Evolutionary conservation across 2,329 filamentous ascomycete genomes (phyloP).

Genomic region (Colletotrichum ledebouriae): DNA sequence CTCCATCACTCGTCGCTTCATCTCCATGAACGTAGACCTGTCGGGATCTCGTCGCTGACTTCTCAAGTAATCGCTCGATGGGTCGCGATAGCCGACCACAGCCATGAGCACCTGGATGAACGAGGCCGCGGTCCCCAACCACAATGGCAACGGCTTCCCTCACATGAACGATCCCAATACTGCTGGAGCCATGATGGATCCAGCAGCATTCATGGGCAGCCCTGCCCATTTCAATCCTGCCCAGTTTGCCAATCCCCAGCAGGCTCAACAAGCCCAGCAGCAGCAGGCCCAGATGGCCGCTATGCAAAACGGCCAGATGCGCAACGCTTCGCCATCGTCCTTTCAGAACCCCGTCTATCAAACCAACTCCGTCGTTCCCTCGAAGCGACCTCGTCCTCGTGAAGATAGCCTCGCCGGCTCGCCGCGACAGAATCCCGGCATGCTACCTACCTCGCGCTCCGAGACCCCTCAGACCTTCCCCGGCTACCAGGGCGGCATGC

Average conservation of each 20-base stretch:
- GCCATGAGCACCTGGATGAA: constrained; percentile 82
- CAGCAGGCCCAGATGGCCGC: constrained; percentile 59
- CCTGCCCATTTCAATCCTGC: constrained; percentile 70
- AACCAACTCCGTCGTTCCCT: constrained; percentile 87
- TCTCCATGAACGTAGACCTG: constrained; percentile 58
- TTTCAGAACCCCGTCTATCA: constrained; percentile 85
- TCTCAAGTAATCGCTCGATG: constrained; percentile 60
- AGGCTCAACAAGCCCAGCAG: constrained; percentile 44
- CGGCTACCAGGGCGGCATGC: constrained; percentile 76
- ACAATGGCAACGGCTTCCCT: constrained; percentile 78
- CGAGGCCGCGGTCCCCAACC: constrained; percentile 75
- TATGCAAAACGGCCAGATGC: constrained; percentile 87
- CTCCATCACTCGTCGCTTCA: constrained; percentile 46
- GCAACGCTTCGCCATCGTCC: constrained; percentile 80
- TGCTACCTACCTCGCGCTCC: constrained; percentile 85
- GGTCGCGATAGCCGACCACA: constrained; percentile 61
- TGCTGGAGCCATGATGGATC: constrained; percentile 73
- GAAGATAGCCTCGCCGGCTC: constrained; percentile 90
- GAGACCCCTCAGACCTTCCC: constrained; percentile 91
- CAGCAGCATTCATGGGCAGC: constrained; percentile 73
- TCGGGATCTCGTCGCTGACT: constrained; percentile 61
- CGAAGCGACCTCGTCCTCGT: constrained; percentile 84
- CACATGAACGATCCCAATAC: constrained; percentile 73
- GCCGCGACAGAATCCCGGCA: constrained; percentile 80
- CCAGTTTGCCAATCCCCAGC: constrained; percentile 67